Conservation (phyloP, 306 rosid genomes). For the Cajanus cajan region DNA sequence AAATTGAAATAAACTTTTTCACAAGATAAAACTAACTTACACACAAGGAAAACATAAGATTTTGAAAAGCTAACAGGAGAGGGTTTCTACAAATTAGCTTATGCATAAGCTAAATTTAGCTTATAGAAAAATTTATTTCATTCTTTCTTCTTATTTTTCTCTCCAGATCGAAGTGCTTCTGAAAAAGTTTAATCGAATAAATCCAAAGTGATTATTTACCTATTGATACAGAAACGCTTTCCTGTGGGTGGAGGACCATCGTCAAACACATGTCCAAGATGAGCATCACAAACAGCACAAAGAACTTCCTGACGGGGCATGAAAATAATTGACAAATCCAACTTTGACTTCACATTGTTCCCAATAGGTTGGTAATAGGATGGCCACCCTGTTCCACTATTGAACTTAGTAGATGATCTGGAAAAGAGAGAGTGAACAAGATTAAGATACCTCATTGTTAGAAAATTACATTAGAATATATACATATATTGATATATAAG, state of each 20-base stretch:
- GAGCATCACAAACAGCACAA: slow-evolving; percentile 83
- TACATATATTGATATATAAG: no score
- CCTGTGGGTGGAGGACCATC: slow-evolving; percentile 94
- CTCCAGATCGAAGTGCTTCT: no score
- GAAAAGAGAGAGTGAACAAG: slow-evolving; percentile 5
- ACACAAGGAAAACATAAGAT: no score
- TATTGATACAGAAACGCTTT: slow-evolving; percentile 88
- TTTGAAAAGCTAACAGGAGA: no score
- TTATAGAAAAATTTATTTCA: no score
- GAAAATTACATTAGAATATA: neutral
- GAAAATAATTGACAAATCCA: slow-evolving; percentile 79
- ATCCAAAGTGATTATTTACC: slow-evolving; percentile 38
- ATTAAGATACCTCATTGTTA: neutral
- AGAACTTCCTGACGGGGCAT: slow-evolving; percentile 97
- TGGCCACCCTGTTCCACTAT: slow-evolving; percentile 98
- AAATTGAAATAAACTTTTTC: no score
- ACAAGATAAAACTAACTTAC: no score
- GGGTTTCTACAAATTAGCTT: no score
- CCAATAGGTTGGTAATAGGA: slow-evolving; percentile 81
- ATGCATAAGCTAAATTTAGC: no score
- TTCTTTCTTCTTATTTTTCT: no score
- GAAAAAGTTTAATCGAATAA: no score
- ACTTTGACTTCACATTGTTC: slow-evolving; percentile 71
- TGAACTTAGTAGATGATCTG: slow-evolving; percentile 89
- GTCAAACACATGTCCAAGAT: slow-evolving; percentile 94